These are phyloP conservation scores for Myotisia sp. DNA, from an alignment of 2,329 filamentous ascomycete genomes.

Conservation along the genomic window DNA sequence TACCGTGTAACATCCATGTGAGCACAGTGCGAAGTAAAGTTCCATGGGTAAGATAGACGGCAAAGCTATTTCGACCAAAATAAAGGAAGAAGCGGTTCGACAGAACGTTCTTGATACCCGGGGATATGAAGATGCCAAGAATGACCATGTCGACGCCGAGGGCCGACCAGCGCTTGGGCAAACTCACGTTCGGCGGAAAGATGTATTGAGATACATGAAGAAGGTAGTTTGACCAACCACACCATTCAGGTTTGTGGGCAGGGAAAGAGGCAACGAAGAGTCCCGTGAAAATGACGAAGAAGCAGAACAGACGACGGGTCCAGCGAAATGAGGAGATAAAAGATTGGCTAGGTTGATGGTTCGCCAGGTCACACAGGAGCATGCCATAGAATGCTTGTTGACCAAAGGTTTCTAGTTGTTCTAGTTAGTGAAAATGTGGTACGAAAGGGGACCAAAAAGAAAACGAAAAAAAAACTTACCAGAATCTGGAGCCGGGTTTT, in stretches of 20 bases:
- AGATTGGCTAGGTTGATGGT: slow-evolving; percentile 33
- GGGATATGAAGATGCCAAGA: slow-evolving; percentile 39
- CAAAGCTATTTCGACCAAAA: slow-evolving; percentile 42
- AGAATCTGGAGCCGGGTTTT: slow-evolving; percentile 31
- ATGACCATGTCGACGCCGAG: slow-evolving; percentile 37
- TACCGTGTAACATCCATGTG: slow-evolving; percentile 39
- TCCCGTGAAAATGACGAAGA: slow-evolving; percentile 26
- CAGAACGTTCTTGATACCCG: slow-evolving; percentile 35
- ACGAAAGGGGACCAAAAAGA: not conserved
- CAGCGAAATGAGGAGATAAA: slow-evolving; percentile 32
- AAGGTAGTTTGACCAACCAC: slow-evolving; percentile 35
- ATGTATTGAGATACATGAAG: slow-evolving; percentile 29
- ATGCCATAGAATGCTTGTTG: slow-evolving; percentile 39
- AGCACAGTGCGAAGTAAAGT: slow-evolving; percentile 39
- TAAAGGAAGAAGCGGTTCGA: slow-evolving; percentile 39
- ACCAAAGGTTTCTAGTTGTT: slow-evolving; percentile 38
- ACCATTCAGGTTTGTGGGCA: slow-evolving; percentile 37
- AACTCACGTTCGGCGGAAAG: slow-evolving; percentile 33
- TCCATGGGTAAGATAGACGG: slow-evolving; percentile 42
- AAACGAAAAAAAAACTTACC: slow-evolving; percentile 23
- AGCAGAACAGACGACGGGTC: slow-evolving; percentile 25
- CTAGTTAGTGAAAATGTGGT: not conserved
- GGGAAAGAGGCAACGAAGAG: slow-evolving; percentile 38
- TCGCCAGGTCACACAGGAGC: slow-evolving; percentile 38
- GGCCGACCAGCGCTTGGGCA: slow-evolving; percentile 34